phyloP scores from a whole-genome alignment of 2,329 filamentous ascomycete genomes.

The Uncinocarpus reesii region DNA sequence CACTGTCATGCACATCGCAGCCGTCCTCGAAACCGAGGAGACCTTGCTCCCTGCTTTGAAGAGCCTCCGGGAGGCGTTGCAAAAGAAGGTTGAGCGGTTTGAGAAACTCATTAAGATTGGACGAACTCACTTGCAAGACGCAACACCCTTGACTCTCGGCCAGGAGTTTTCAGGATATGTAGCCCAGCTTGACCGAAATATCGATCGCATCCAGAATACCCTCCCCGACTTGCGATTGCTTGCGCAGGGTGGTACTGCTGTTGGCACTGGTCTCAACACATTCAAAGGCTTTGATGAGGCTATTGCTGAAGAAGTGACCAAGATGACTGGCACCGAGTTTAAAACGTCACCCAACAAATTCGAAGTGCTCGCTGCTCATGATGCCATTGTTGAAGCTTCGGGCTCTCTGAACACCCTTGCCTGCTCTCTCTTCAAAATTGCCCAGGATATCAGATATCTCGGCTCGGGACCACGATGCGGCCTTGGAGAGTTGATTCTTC shows the following conservation, averaged over 20 bases:
- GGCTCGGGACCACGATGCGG: constrained; percentile 93
- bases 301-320: constrained; percentile 80
- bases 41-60: constrained; percentile 72
- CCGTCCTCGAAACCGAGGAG: constrained; percentile 83
- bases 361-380: constrained; percentile 89
- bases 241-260: constrained; percentile 91
- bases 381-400: constrained; percentile 88
- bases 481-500: constrained; percentile 81
- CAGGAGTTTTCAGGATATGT: constrained; percentile 98
- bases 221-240: constrained; percentile 77
- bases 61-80: constrained; percentile 71
- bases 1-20: constrained; percentile 98
- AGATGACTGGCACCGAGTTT: constrained; percentile 88
- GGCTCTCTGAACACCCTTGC: constrained; percentile 91
- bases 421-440: constrained; percentile 89
- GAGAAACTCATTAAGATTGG: constrained; percentile 98
- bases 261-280: constrained; percentile 95
- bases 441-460: constrained; percentile 94
- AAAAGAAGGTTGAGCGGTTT: constrained; percentile 82
- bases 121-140: constrained; percentile 92
- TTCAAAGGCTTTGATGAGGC: constrained; percentile 91
- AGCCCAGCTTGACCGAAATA: constrained; percentile 81
- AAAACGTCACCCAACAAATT: constrained; percentile 98
- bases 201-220: constrained; percentile 71
- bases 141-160: constrained; percentile 85